phyloP scores from a whole-genome alignment of 352 stramenopile species.

The Pythium pectinolyticum region DNA sequence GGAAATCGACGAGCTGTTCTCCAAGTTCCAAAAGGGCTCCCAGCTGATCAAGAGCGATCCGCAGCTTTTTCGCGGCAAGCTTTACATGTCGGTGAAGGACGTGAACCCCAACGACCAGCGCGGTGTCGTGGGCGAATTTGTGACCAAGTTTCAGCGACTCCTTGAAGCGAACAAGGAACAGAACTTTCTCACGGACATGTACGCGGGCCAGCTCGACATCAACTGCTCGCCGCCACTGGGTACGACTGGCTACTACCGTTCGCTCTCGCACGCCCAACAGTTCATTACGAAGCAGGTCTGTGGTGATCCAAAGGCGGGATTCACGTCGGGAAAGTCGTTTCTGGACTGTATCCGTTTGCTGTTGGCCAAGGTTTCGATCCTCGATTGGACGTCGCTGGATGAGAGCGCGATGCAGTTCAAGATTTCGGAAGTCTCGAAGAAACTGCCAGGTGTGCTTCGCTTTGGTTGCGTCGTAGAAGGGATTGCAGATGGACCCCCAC shows the following conservation, averaged over 20 bases:
- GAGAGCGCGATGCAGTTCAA: slow-evolving; percentile 53
- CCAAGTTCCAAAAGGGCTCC: slow-evolving; percentile 66
- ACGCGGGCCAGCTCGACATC: slow-evolving; percentile 51
- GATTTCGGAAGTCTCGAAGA: slow-evolving; percentile 45
- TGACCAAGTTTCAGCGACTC: slow-evolving; percentile 45
- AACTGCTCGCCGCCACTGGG: slow-evolving; percentile 72
- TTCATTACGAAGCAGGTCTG: slow-evolving; percentile 38
- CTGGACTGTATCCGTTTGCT: slow-evolving; percentile 69
- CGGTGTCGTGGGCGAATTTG: slow-evolving; percentile 51
- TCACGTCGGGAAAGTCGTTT: slow-evolving; percentile 48
- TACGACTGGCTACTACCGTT: slow-evolving; percentile 64
- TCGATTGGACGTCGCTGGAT: slow-evolving; percentile 79
- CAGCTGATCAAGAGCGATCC: slow-evolving; percentile 67
- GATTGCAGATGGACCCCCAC: slow-evolving; percentile 15
- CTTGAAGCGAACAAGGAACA: slow-evolving; percentile 49
- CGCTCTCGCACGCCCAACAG: slow-evolving; percentile 41
- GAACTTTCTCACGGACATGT: slow-evolving; percentile 71
- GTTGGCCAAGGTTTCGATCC: slow-evolving; percentile 69
- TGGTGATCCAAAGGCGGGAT: slow-evolving; percentile 32
- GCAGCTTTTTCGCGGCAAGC: slow-evolving; percentile 51
- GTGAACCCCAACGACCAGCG: slow-evolving; percentile 67
- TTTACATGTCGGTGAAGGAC: slow-evolving; percentile 79
- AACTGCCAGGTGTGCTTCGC: slow-evolving; percentile 45
- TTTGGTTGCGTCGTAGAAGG: slow-evolving; percentile 43
- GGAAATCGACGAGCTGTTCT: slow-evolving; percentile 67